These are phyloP conservation scores for Chalciporus sp. DNA, from an alignment of 1,284 basidiomycete genomes.

Conservation along the genomic window DNA sequence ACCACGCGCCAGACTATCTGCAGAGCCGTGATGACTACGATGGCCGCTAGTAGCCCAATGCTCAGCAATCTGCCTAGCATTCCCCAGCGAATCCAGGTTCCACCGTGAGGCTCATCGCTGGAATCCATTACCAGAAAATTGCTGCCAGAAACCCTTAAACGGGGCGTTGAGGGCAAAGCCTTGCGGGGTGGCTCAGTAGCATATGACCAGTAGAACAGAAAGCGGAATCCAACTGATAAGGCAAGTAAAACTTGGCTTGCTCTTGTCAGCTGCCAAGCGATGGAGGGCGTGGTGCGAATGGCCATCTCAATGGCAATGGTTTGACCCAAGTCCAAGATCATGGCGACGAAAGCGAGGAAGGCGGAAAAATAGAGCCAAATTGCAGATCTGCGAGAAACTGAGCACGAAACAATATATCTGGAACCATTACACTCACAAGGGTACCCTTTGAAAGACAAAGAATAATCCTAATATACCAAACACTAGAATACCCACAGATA, in stretches of 20 bases:
- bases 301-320: conserved; percentile 46
- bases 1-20: conserved; percentile 68
- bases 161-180: conserved; percentile 33
- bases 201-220: conserved; percentile 70
- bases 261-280: conserved; percentile 42
- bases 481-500: conserved; percentile 65
- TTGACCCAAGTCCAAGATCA: conserved; percentile 65
- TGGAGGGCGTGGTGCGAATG: conserved; percentile 25
- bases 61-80: conserved; percentile 53
- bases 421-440: conserved; percentile 47
- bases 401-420: background rate
- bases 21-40: conserved; percentile 51
- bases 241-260: conserved; percentile 63
- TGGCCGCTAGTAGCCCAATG: conserved; percentile 47
- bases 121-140: conserved; percentile 22
- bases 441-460: conserved; percentile 56
- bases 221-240: conserved; percentile 58
- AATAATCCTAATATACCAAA: conserved; percentile 68
- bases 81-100: conserved; percentile 67
- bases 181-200: conserved; percentile 57
- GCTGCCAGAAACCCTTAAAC: conserved; percentile 16
- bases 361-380: conserved; percentile 58
- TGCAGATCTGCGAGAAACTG: conserved; percentile 42
- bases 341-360: conserved; percentile 61
- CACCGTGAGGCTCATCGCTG: conserved; percentile 46